Evolutionary conservation across 768 basidiomycete species (phyloP), one percentile per base, ranked within the genome.

Genomic region (Kwoniella heveanensis): DNA sequence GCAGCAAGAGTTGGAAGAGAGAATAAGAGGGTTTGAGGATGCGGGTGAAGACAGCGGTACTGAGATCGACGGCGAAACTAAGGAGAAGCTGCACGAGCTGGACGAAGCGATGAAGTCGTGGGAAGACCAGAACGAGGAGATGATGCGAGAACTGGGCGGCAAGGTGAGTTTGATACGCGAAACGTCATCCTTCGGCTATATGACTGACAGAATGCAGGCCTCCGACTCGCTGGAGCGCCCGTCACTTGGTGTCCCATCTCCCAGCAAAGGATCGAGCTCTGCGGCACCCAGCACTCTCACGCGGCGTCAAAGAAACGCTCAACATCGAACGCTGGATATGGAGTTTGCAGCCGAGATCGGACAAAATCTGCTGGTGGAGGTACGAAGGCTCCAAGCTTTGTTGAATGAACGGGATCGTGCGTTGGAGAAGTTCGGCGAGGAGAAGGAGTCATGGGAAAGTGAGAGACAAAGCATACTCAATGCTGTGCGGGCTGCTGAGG

Each of bases 301-400:
- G 15, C 62, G 74, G 29, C 61, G 77, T 53, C 73, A 71, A 44
- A 58, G 78, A 17, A 79, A 80, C 58, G 70, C 68, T 17, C 72
- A 77, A 49, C 74, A 75, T 52, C 64, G 74, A 59, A 75, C 71
- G 6, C 68, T 76, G 25, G 78, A 70, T 74, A 76, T 82, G 90
- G 95, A 96, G 83, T 97, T 98, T 71, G 95, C 95, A 44, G 94
- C 96, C 72, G 95, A 98, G 83, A 98, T 98, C 60, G 94, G 95
- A 7, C 93, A 91, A 67, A 90, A 90, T 13, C 83, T 97, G 54
- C 83, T 97, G 29, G 89, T 89, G 8, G 95, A 98, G 82, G 92
- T 97, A 50, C 85, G 94, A 49, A 85, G 95, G 46, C 83, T 98
- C 44, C 95, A 98, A 76, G 89, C 88, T 62, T 84, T 98, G 62